Percentiles rank a stretch among this genome's conserved stretches.
Conservation (phyloP, 345 rosid genomes). For the Salix arbutifolia region DNA sequence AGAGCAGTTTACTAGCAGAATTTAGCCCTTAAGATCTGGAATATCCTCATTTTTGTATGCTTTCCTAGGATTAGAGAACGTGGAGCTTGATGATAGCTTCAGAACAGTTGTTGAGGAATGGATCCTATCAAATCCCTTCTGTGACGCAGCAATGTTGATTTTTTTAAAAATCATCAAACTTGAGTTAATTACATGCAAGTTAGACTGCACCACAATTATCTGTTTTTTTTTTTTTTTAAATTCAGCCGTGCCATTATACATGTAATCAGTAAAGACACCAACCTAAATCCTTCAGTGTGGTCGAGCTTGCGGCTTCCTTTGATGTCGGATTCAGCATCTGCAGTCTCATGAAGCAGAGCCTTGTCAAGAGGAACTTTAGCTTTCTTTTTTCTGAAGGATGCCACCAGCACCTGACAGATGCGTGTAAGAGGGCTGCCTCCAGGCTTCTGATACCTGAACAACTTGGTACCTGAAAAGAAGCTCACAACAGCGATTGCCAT, state of each 20-base stretch:
- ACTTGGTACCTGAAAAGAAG: constrained; percentile 43
- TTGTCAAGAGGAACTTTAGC: constrained; percentile 27
- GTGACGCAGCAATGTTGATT: background rate
- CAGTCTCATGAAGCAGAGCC: constrained; percentile 31
- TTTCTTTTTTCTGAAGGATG: constrained; percentile 30
- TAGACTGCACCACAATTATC: background rate
- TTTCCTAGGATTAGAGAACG: background rate
- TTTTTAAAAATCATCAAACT: no score
- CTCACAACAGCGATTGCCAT: constrained; percentile 46
- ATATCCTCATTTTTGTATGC: background rate
- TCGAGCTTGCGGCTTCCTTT: constrained; percentile 47
- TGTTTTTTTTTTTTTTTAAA: no score
- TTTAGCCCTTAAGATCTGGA: background rate
- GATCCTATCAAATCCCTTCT: background rate
- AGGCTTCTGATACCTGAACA: constrained; percentile 46
- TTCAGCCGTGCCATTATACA: background rate
- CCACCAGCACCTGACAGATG: constrained; percentile 43
- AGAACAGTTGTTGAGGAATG: background rate
- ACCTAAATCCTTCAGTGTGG: constrained; percentile 35
- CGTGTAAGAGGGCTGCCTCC: constrained; percentile 52
- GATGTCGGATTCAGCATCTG: constrained; percentile 28
- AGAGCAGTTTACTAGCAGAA: background rate
- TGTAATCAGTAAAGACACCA: background rate
- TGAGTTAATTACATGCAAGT: background rate
- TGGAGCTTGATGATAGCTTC: background rate